Evolutionary conservation across 2,329 filamentous ascomycete genomes (phyloP), one percentile per base, ranked within the genome.

Genomic region (Apiospora malaysiana): DNA sequence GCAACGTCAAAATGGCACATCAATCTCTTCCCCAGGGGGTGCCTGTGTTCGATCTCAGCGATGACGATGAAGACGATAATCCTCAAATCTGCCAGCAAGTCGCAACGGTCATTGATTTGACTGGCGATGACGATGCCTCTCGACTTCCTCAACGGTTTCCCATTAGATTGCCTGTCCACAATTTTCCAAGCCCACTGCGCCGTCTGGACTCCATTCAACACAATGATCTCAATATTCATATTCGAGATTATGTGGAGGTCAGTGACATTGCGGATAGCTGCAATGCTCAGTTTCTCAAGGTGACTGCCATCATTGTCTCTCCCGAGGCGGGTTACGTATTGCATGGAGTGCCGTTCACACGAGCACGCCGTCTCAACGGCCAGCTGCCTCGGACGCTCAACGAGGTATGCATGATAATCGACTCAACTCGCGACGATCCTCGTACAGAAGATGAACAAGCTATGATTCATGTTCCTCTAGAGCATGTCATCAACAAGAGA

Each of bases 311-410:
- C 4, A 9, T 18, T 12, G 2, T 12, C 10, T n/a, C 3, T 6
- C 32, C 21, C 12, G 16, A 18, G 8, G 40, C 40, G 18, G 80
- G 25, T 10, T 25, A 3, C 5, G 14, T 67, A 45, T 21, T 67
- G 7, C 75, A 75, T 37, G 79, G 79, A 0, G 70, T 79, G 10
- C 76, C 78, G 25, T 68, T 79, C 1, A 78, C 78, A 0, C 77
- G 79, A 1, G 71, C 73, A 23, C 76, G 74, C 49, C 71, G 78
- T 25, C 70, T 80, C 12, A 72, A 76, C 27, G 77, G 77, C 1
- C 72, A 73, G 37, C 69, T 80, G 10, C 77, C 73, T 6, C 72
- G 75, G n/a, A 71, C 74, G 9, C 75, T 76, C 10, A 80, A 80
- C 43, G 79, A 80, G 69, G 67, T 80, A 3, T 76, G 74, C 23